phyloP scores from a whole-genome alignment of 352 stramenopile species.

The Globisporangium recalcitrans region DNA sequence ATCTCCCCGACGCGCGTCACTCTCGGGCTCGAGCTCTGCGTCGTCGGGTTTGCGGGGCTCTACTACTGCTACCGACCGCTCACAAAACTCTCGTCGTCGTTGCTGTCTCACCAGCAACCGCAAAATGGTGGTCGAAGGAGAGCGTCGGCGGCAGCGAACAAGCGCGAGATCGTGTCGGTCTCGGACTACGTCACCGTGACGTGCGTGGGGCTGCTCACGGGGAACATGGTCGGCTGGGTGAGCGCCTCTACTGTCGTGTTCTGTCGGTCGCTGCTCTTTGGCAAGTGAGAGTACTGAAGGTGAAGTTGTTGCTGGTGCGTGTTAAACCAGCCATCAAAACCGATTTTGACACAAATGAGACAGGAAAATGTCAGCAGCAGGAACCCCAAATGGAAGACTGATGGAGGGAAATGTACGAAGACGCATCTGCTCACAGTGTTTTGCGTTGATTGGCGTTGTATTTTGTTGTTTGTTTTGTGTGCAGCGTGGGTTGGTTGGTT shows the following conservation, averaged over 20 bases:
- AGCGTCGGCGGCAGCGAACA: constrained; percentile 9
- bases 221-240: constrained; percentile 60
- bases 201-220: constrained; percentile 47
- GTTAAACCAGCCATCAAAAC: neutral
- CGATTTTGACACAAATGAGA: neutral
- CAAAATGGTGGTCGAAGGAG: constrained; percentile 11
- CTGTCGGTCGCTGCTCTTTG: constrained; percentile 47
- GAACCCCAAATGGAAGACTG: neutral
- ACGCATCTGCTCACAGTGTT: neutral
- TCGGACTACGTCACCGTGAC: constrained; percentile 71
- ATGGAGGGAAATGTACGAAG: neutral
- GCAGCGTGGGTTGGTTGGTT: neutral
- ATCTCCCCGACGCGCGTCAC: constrained; percentile 22
- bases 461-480: neutral
- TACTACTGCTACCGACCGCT: constrained; percentile 47
- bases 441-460: constrained; percentile 2
- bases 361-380: too few species aligned
- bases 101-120: constrained; percentile 5
- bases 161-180: constrained; percentile 52
- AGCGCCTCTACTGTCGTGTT: constrained; percentile 47
- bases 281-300: constrained; percentile 13
- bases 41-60: constrained; percentile 52
- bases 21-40: constrained; percentile 32
- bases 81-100: neutral
- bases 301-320: neutral